Evolutionary conservation across 257 asterid species (phyloP), one percentile per base, ranked within the genome.

Genomic region (Buddleja alternifolia): DNA sequence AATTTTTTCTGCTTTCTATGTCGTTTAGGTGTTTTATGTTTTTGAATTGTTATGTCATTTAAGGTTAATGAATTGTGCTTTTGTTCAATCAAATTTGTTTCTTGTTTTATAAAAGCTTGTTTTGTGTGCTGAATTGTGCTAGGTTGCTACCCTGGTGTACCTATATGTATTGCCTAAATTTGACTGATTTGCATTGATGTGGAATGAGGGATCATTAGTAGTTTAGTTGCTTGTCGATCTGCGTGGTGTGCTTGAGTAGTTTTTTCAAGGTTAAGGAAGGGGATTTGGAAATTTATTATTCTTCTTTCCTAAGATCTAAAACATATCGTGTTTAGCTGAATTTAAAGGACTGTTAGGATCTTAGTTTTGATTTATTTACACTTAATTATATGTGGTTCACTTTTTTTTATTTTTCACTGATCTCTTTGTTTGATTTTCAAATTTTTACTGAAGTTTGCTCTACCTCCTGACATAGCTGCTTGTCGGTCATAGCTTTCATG

Each of bases 151-250:
- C 16, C 20, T 48, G 60, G 53, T 51, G 4, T 37, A 4, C 12
- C 19, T 6, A 51, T 29, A 34, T 32, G 14, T 66, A 1, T 66
- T 66, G 51, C 20, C 47, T 58, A 39, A 41, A 29, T 32, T 69
- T 29, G 23, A 15, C 40, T 69, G 62, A 32, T 66, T 0, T 32
- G 19, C 10, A 69, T 55, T 37, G n/a, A 36, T 66, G 21, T 51
- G 16, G 20, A 60, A 5, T 40, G 40, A 14, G 17, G 55, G 8
- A 24, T 54, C 20, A 23, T 23, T 10, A 19, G 52, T 47, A 32
- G 8, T 34, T 42, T 39, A 9, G 1, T 41, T 39, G 34, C 9
- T 36, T 37, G 16, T 42, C 16, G 8, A 56, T 2, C 32, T 19
- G 37, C 23, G 11, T 50, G 59, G 15, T 63, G 19, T 46, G 14